Base-by-base conservation (phyloP, 2,329 filamentous ascomycete genomes). In the Fusarium sp. region DNA sequence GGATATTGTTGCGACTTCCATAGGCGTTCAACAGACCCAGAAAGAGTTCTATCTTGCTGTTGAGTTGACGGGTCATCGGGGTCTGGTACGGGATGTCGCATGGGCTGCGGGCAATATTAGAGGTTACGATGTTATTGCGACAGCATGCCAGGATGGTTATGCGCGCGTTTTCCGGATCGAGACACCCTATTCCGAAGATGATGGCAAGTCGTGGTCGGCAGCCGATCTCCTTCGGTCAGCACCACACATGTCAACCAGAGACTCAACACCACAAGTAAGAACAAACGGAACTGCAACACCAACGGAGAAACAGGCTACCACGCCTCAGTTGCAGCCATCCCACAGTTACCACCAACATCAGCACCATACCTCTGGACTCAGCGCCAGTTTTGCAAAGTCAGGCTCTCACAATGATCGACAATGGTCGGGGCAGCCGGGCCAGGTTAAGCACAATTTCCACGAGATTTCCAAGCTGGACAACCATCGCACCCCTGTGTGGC, bases 21-120 rank as follows among this genome's bases (percentile, higher is more conserved):
- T 86, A 70, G 90, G 84, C 61, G 85, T 85, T 42, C 81, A 82
- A 21, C 84, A 81, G 84, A 90, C 83, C 83, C 89, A 79, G 84
- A 93, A 93, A 69, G 92, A 94, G 66, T 97, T 98, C 79, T 97
- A 97, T 79, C 89, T 93, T 12, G 94, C 94, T 1, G 91, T 92
- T 25, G 92, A 94, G 78, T 84, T 98, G 21, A 85, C 86, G 35
- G 90, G 91, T 4, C 93, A 97, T 76, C 87, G 89, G 12, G 91
- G 91, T 2, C 86, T 98, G 42, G 93, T 98, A 11, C 88, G 95
- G 52, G 95, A 98, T 79, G 89, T 98, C 3, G 92, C 94, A 5
- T 99, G 96, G 96, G 94, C 95, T 2, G 93, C 94, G 52, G 95
- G 94, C 18, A 97, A 94, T 73, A 94, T 97, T 76, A 86, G 95